Evolutionary conservation across 768 basidiomycete genomes (phyloP).

Genomic region (Russula virescens): DNA sequence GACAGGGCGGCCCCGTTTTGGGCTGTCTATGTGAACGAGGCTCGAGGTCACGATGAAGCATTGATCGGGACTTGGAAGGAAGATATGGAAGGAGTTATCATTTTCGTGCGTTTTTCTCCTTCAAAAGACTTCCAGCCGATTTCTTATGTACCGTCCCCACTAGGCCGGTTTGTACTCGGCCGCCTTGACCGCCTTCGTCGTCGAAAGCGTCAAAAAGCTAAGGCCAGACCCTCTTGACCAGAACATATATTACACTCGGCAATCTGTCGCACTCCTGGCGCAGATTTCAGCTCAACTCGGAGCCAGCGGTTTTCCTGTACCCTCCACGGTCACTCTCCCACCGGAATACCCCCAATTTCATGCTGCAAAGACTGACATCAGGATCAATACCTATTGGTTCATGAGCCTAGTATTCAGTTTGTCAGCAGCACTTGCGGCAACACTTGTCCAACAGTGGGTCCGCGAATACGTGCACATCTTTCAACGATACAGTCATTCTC

Average conservation of each 20-base stretch:
- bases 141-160: no score
- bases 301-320: slow-evolving; percentile 6
- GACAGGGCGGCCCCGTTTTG: slow-evolving; percentile 37
- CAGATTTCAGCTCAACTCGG: slow-evolving; percentile 21
- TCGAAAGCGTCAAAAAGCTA: slow-evolving; percentile 11
- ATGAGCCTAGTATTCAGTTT: slow-evolving; percentile 35
- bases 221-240: neutral
- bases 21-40: slow-evolving; percentile 35
- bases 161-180: slow-evolving; percentile 21
- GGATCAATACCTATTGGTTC: slow-evolving; percentile 42
- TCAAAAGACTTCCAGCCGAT: no score
- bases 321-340: neutral
- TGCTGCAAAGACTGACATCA: slow-evolving; percentile 31
- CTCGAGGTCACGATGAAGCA: slow-evolving; percentile 32
- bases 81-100: slow-evolving; percentile 39
- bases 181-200: slow-evolving; percentile 17
- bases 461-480: no score
- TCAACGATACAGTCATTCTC: slow-evolving; percentile 26
- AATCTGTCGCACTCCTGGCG: slow-evolving; percentile 12
- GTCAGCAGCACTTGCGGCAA: no score
- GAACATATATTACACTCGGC: neutral
- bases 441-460: no score
- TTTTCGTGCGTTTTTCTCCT: slow-evolving; percentile 32
- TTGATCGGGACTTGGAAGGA: slow-evolving; percentile 37
- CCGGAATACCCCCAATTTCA: slow-evolving; percentile 8